These are phyloP conservation scores for Populus tremula DNA, from an alignment of 345 rosid genomes.

Conservation along the genomic window DNA sequence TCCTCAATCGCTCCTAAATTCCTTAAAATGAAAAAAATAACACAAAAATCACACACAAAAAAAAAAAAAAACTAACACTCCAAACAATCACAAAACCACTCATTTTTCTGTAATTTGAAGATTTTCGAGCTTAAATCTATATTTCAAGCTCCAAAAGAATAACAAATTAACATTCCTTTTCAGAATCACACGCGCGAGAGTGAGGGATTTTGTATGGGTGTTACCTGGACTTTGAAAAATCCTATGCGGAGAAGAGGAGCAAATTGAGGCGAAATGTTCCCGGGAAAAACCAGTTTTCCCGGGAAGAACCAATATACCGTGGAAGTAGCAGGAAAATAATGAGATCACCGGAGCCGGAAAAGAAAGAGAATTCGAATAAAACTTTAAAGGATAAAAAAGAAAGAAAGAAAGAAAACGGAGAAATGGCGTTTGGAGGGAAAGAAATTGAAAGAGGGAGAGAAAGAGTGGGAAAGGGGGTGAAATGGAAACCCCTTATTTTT, in stretches of 20 bases:
- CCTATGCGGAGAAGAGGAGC: neutral
- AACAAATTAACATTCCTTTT: neutral
- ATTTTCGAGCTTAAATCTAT: neutral
- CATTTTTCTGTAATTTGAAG: neutral
- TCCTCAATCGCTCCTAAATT: constrained; percentile 16
- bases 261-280: constrained; percentile 16
- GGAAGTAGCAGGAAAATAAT: neutral
- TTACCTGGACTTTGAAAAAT: constrained; percentile 17
- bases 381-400: neutral
- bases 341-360: neutral
- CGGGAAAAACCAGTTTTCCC: constrained; percentile 17
- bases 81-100: neutral
- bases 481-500: constrained; percentile 27
- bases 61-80: neutral
- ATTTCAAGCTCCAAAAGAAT: neutral
- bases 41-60: neutral
- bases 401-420: neutral
- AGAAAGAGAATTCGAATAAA: neutral
- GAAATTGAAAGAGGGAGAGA: constrained; percentile 18
- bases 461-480: neutral
- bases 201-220: neutral
- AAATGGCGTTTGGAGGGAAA: constrained; percentile 32
- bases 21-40: constrained; percentile 1
- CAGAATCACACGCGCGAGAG: neutral
- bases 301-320: constrained; percentile 1